phyloP scores from a whole-genome alignment of 176 grass and related monocot genomes.

The Avena sativa region DNA sequence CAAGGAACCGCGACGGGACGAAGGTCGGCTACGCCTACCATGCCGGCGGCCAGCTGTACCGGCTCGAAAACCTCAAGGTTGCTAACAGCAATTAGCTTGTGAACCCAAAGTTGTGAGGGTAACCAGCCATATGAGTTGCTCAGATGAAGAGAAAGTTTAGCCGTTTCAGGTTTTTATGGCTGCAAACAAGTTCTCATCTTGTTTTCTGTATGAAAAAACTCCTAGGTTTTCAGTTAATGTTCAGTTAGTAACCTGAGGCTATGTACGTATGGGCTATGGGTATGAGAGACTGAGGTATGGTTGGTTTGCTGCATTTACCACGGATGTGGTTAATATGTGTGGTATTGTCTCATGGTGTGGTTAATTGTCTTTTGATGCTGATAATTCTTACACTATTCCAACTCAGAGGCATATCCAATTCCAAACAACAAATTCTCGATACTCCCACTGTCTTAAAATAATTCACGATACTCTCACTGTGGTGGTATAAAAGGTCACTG shows the following conservation, averaged over 20 bases:
- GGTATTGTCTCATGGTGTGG: not conserved
- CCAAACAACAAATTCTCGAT: too few relatives aligned
- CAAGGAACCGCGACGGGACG: not conserved
- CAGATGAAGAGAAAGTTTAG: not conserved
- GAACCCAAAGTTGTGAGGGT: not conserved
- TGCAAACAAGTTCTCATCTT: not conserved
- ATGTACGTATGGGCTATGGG: not conserved
- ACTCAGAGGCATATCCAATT: too few relatives aligned
- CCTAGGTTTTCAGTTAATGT: not conserved
- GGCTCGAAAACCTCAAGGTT: conserved; percentile 12
- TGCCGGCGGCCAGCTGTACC: not conserved
- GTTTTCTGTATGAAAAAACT: conserved; percentile 3
- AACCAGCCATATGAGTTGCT: not conserved
- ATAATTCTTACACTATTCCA: not conserved
- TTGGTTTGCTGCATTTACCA: not conserved
- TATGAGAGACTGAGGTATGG: not conserved
- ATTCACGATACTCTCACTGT: too few relatives aligned
- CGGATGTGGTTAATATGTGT: not conserved
- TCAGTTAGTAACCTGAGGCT: not conserved
- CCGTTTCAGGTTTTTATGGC: not conserved
- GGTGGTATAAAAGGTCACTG: too few relatives aligned
- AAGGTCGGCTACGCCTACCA: not conserved
- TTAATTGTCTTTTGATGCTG: not conserved
- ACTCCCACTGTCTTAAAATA: too few relatives aligned
- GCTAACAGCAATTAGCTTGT: not conserved